A percentile compares a stretch with the other conserved stretches of the same genome.
Evolutionary conservation across 2,329 filamentous ascomycete species (phyloP).

Genomic region (Fusarium sp.): DNA sequence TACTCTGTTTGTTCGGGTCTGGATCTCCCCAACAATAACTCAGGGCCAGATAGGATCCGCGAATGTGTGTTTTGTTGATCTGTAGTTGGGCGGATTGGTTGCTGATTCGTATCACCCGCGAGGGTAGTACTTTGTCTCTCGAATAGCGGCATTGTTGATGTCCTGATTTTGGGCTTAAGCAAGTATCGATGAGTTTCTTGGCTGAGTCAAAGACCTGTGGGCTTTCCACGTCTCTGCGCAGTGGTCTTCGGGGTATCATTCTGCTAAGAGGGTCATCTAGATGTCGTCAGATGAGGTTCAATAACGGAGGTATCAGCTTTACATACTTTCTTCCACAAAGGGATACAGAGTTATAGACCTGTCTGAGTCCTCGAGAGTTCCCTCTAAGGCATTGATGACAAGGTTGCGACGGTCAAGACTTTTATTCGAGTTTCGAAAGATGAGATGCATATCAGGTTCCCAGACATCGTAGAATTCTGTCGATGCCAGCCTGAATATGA

Average conservation of each 20-base stretch:
- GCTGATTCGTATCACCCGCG: fast-evolving
- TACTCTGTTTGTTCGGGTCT: fast-evolving
- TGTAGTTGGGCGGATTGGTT: fast-evolving
- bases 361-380: fast-evolving
- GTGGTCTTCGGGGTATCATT: fast-evolving
- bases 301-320: fast-evolving
- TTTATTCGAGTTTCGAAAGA: fast-evolving
- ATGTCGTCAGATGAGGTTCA: fast-evolving
- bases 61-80: background rate
- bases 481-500: fast-evolving
- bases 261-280: background rate
- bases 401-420: fast-evolving
- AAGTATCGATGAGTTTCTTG: fast-evolving
- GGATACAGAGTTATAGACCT: background rate
- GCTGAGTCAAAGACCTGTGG: fast-evolving
- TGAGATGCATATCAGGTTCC: fast-evolving
- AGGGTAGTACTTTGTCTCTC: background rate
- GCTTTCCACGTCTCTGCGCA: background rate
- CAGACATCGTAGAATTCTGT: fast-evolving
- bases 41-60: background rate
- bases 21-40: conserved; percentile 13
- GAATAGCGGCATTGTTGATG: conserved; percentile 6
- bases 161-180: fast-evolving
- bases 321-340: background rate
- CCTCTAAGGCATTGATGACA: fast-evolving